phyloP scores from a whole-genome alignment of 192 early-diverging fungal genomes.

The Podila clonocystis region DNA sequence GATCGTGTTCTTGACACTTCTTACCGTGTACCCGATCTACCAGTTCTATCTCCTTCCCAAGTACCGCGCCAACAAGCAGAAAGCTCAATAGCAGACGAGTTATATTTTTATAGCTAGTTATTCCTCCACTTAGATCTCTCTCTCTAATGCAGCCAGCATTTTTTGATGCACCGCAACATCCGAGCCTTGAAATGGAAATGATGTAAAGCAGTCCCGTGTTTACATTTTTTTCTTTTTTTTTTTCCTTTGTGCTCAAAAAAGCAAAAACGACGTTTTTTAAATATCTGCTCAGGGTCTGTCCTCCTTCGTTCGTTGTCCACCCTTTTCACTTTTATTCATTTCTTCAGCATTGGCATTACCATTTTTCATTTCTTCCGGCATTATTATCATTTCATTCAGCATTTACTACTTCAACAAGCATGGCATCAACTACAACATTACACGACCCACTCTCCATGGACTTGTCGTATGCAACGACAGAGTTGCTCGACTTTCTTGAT shows the following conservation, averaged over 20 bases:
- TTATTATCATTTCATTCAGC: constrained; percentile 1
- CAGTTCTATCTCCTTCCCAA: constrained; percentile 64
- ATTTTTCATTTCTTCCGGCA: constrained; percentile 4
- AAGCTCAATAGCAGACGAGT: constrained; percentile 2
- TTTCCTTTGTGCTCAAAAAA: constrained; percentile 5
- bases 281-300: not conserved
- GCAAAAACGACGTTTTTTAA: not conserved
- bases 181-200: too few relatives aligned
- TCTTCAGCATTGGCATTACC: constrained; percentile 5
- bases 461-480: constrained; percentile 34
- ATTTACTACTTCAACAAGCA: constrained; percentile 3
- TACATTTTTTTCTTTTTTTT: not conserved
- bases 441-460: constrained; percentile 51
- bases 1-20: constrained; percentile 63
- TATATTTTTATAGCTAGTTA: not conserved
- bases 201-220: not conserved
- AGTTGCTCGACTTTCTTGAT: constrained; percentile 49
- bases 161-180: too few relatives aligned
- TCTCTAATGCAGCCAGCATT: not conserved
- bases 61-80: constrained; percentile 16
- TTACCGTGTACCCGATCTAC: constrained; percentile 81
- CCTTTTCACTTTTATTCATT: not conserved
- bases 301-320: not conserved
- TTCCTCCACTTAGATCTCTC: too few relatives aligned
- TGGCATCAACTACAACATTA: constrained; percentile 25